These are phyloP conservation scores for Spergularia bocconei DNA, from an alignment of 148 eudicot genomes.

Conservation along the genomic window DNA sequence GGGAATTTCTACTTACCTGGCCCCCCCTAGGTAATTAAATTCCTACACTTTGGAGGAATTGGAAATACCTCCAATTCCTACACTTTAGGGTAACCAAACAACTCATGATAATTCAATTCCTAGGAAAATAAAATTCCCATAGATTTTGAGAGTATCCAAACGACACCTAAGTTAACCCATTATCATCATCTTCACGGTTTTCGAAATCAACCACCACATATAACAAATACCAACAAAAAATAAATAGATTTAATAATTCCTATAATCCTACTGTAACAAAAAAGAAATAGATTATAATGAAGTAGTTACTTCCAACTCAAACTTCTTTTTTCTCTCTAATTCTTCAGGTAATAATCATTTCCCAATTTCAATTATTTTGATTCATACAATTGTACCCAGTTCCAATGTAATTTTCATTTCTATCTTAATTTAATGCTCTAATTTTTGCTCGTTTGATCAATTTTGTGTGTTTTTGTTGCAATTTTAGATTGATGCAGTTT, in stretches of 20 bases:
- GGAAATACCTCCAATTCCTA: no score
- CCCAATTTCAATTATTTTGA: background rate
- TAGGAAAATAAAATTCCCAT: no score
- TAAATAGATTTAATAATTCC: background rate
- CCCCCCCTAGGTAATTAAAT: no score
- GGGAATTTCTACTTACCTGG: no score
- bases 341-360: conserved; percentile 1
- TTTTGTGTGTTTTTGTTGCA: background rate
- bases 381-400: no score
- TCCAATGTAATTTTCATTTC: background rate
- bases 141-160: no score
- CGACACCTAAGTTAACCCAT: no score
- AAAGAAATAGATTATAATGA: background rate
- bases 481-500: background rate
- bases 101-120: no score
- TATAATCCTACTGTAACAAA: no score
- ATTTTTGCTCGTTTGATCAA: background rate
- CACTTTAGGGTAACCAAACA: no score
- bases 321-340: no score
- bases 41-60: no score
- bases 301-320: background rate
- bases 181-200: conserved; percentile 21
- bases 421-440: background rate
- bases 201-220: conserved; percentile 22
- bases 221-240: background rate